Percentiles rank a stretch among this genome's conserved stretches.
These are phyloP conservation scores for Mycena kentingensis DNA, from an alignment of 768 basidiomycete species.

Conservation along the genomic window DNA sequence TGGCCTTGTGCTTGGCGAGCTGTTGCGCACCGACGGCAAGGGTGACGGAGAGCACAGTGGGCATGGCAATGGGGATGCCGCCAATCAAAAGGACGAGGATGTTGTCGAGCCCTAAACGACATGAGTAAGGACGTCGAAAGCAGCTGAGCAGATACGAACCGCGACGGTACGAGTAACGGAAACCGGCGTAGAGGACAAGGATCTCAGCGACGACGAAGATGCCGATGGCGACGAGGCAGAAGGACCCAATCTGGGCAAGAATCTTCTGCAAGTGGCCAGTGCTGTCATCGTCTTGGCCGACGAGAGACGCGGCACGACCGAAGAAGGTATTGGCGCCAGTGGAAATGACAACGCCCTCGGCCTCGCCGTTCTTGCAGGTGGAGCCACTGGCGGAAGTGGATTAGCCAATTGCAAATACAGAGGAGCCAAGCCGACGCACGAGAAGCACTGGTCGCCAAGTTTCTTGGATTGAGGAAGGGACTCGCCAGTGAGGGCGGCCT, in stretches of 20 bases:
- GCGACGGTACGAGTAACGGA: conserved; percentile 87
- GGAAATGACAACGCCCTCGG: conserved; percentile 97
- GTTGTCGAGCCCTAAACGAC: conserved; percentile 70
- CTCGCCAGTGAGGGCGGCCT: conserved; percentile 97
- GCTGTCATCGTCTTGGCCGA: conserved; percentile 96
- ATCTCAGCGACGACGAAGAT: conserved; percentile 96
- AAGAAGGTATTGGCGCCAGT: conserved; percentile 99
- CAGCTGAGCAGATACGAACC: conserved; percentile 40
- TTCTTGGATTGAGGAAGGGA: conserved; percentile 94
- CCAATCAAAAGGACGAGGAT: conserved; percentile 98
- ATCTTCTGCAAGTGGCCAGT: conserved; percentile 99
- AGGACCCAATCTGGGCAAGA: conserved; percentile 95
- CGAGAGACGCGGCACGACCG: conserved; percentile 96
- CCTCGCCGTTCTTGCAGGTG: conserved; percentile 98
- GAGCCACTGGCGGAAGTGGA: conserved; percentile 64
- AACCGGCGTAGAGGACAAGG: conserved; percentile 88
- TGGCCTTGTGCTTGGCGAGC: conserved; percentile 98
- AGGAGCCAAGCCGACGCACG: conserved; percentile 59
- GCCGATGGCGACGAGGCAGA: conserved; percentile 95
- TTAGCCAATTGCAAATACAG: conserved; percentile 9
- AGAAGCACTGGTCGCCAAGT: conserved; percentile 95
- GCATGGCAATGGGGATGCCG: conserved; percentile 99
- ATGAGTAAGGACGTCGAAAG: too few species aligned
- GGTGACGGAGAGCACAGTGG: conserved; percentile 96
- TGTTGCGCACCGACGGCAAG: conserved; percentile 99